Evolutionary conservation across 495 filamentous ascomycete species (phyloP).

Genomic region (Penicillium riverlandense): DNA sequence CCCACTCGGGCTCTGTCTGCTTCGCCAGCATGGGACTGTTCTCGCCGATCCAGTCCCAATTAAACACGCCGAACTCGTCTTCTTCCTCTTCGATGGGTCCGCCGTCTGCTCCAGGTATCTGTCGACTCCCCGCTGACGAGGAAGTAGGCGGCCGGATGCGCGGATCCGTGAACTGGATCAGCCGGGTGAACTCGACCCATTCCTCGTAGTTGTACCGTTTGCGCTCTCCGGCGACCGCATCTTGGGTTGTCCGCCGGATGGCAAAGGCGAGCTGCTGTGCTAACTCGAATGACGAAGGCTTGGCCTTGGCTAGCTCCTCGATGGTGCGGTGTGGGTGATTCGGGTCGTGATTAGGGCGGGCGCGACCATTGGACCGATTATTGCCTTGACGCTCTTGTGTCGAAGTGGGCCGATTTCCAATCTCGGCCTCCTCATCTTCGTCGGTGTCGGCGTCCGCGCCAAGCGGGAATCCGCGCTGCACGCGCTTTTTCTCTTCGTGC

Average conservation of each 20-base stretch:
- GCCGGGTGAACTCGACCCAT: slow-evolving; percentile 54
- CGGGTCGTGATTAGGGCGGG: neutral
- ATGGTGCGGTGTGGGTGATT: slow-evolving; percentile 25
- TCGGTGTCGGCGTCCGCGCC: slow-evolving; percentile 18
- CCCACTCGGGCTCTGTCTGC: slow-evolving; percentile 52
- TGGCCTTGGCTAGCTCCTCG: slow-evolving; percentile 36
- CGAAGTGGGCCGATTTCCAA: too few species aligned
- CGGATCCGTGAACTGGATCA: slow-evolving; percentile 52
- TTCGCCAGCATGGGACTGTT: slow-evolving; percentile 53
- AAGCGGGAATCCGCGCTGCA: slow-evolving; percentile 40
- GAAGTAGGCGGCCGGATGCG: slow-evolving; percentile 3
- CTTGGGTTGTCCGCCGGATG: slow-evolving; percentile 43
- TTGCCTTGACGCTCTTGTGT: too few species aligned
- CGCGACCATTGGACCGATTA: too few species aligned
- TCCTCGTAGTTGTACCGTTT: slow-evolving; percentile 55
- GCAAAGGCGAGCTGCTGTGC: slow-evolving; percentile 45
- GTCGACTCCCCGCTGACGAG: neutral
- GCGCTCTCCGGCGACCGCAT: slow-evolving; percentile 30
- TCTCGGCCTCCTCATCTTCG: neutral
- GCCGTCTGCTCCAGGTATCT: neutral
- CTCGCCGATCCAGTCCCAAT: slow-evolving; percentile 65
- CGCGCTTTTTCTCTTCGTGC: slow-evolving; percentile 31
- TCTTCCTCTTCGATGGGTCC: slow-evolving; percentile 28
- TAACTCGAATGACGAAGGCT: slow-evolving; percentile 30
- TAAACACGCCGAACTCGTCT: slow-evolving; percentile 49